These are phyloP conservation scores for Scleroderma bovista DNA, from an alignment of 768 basidiomycete genomes.

Conservation along the genomic window DNA sequence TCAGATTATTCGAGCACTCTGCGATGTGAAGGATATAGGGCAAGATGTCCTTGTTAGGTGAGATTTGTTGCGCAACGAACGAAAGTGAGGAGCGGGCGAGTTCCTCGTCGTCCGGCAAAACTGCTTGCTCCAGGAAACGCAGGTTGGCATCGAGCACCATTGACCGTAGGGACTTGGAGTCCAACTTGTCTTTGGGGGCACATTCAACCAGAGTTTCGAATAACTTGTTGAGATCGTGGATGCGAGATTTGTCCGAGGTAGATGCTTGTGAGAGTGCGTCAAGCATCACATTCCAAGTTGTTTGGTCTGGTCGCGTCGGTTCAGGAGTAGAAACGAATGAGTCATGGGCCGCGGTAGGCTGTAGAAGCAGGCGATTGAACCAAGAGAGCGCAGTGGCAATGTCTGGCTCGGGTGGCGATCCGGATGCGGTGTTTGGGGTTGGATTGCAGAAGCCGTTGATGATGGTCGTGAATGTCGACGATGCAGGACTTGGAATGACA, in stretches of 20 bases:
- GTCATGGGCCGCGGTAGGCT: slow-evolving; percentile 29
- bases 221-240: slow-evolving; percentile 52
- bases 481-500: slow-evolving; percentile 51
- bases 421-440: slow-evolving; percentile 19
- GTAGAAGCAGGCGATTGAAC: slow-evolving; percentile 60
- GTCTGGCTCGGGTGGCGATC: slow-evolving; percentile 34
- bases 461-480: slow-evolving; percentile 58
- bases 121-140: slow-evolving; percentile 22
- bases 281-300: slow-evolving; percentile 58
- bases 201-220: slow-evolving; percentile 37
- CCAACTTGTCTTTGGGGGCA: slow-evolving; percentile 30
- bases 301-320: slow-evolving; percentile 46
- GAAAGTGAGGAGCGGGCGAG: slow-evolving; percentile 10
- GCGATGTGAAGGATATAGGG: not conserved
- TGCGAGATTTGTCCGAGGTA: slow-evolving; percentile 29
- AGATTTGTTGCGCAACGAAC: slow-evolving; percentile 23
- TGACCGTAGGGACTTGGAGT: slow-evolving; percentile 34
- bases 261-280: slow-evolving; percentile 42
- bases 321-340: slow-evolving; percentile 39
- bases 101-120: slow-evolving; percentile 5
- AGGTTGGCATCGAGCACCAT: slow-evolving; percentile 43
- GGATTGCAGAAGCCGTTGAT: slow-evolving; percentile 59
- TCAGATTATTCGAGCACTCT: not conserved
- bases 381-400: slow-evolving; percentile 58
- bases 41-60: not conserved